Base-by-base conservation (phyloP, 148 eudicot species). In the Vaccinium vitisidaea region DNA sequence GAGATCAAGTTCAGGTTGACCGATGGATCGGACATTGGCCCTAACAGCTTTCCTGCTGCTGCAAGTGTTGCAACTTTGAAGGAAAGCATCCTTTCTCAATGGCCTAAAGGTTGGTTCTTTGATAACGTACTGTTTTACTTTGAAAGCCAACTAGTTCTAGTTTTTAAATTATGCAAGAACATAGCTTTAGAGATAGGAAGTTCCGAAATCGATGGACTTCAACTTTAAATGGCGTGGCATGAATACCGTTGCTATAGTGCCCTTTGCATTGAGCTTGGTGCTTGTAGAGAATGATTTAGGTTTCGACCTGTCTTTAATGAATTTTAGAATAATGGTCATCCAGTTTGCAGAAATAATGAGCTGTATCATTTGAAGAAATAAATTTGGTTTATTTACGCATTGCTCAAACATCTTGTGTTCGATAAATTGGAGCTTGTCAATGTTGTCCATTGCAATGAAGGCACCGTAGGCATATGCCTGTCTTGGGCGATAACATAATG, bases 1-100 rank as follows among this genome's bases (percentile, higher is more conserved):
- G 94, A 93, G 89, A 92, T 93, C 81, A 93, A 87, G 87, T 93
- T 93, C 77, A 84, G 95, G 85, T 86, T 93, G 84, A 85, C 46
- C 36, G 94, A 93, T 70, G 95, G 95, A 63, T 88, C 93, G 5
- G 94, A 93, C 65, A 93, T 93, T 4, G 95, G 95, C 61, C 95
- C 95, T 27, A 89, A 86, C 84, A 93, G 88, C 81, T 93, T 86
- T 73, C 91, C 93, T 46, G 90, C 87, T 71, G 89, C 92, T 67
- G 83, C 94, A 63, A 92, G 87, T 88, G 90, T 93, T 58, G 83
- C 89, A 53, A 87, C 88, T 75, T 90, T 93, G 89, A 93, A 93
- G 86, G 95, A 93, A 88, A 92, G 79, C 85, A 88, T 93, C 88
- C 84, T 93, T 69, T 81, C 93, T 65, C 94, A 92, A 76, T 93